These are phyloP conservation scores for Alternaria tenuissima DNA, from an alignment of 2,329 filamentous ascomycete genomes.

Conservation along the genomic window DNA sequence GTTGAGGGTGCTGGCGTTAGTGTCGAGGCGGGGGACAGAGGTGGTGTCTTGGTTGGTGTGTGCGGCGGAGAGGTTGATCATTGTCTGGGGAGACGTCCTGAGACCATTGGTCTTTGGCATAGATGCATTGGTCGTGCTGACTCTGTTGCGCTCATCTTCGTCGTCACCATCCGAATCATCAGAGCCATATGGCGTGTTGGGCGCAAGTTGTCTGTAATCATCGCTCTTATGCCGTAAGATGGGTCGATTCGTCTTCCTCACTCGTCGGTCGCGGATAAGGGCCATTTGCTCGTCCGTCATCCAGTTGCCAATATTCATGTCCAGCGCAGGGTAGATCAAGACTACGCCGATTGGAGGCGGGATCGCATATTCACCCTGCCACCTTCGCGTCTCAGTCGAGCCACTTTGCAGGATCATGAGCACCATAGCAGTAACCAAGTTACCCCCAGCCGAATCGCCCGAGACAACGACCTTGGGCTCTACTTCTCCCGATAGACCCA, in stretches of 20 bases:
- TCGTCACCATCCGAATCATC: constrained; percentile 70
- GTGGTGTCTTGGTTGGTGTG: constrained; percentile 46
- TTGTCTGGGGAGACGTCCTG: constrained; percentile 45
- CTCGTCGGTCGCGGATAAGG: constrained; percentile 83
- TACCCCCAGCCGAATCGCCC: constrained; percentile 84
- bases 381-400: constrained; percentile 64
- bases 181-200: constrained; percentile 80
- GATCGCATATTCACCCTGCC: constrained; percentile 63
- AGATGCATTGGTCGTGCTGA: constrained; percentile 17
- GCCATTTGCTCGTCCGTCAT: constrained; percentile 99
- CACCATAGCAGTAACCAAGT: constrained; percentile 79
- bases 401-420: constrained; percentile 88
- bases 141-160: constrained; percentile 38
- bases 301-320: constrained; percentile 99
- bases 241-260: constrained; percentile 77
- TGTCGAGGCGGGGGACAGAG: constrained; percentile 27
- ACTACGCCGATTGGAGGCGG: constrained; percentile 85
- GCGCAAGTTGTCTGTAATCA: constrained; percentile 84
- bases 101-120: constrained; percentile 33
- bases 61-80: constrained; percentile 50
- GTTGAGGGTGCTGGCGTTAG: constrained; percentile 24
- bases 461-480: constrained; percentile 75
- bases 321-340: constrained; percentile 86
- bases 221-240: constrained; percentile 86
- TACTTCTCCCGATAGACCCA: constrained; percentile 73